Evolutionary conservation across 2,329 filamentous ascomycete genomes (phyloP), one percentile per base, ranked within the genome.

Genomic region (Didymosphaeria variabile): DNA sequence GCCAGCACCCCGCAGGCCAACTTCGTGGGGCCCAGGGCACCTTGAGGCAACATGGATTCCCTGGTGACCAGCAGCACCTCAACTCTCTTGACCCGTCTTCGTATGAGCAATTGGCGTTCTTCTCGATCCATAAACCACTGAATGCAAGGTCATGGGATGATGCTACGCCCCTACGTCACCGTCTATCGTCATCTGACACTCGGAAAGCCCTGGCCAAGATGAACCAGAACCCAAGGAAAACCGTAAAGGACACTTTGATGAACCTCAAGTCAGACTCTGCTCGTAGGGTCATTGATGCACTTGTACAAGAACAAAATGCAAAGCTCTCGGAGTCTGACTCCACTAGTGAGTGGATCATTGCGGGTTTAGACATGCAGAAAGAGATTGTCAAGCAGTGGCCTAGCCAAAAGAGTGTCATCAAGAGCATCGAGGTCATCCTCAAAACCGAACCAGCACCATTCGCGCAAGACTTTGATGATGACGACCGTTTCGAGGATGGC

Each of bases 371-470:
- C 2, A 63, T 72, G 19, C 61, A 70, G 26, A 67, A 31, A 63
- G 64, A 57, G 55, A 67, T 40, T 9, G 42, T 62, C 21, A 54
- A 54, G 40, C 17, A 53, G n/a, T 59, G 47, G 57, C 40, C 54
- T 5, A 31, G n/a, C n/a, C 51, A 57, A 12, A 54, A 40, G 17
- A 40, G 49, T 29, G 36, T 50, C 31, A 64, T 74, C 8, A 62
- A 59, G 23, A 63, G 69, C 42, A 68, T 78, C 5, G 65, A 70
- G 23, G 60, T 78, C 8, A 69, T 78, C 12, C 62, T 78, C 17
- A 65, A 75, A 52, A 73, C 73, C 2, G 71, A 71, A 23, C 58
- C 67, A 15, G 15, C 19, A 40, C 31, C 44, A 1, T 46, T 26
- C 44, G 19, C 6, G n/a, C 31, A 40, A 6, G 50, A 53, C 19